These are phyloP conservation scores for Amylostereum areolatum DNA, from an alignment of 1,284 basidiomycete species.

Conservation along the genomic window DNA sequence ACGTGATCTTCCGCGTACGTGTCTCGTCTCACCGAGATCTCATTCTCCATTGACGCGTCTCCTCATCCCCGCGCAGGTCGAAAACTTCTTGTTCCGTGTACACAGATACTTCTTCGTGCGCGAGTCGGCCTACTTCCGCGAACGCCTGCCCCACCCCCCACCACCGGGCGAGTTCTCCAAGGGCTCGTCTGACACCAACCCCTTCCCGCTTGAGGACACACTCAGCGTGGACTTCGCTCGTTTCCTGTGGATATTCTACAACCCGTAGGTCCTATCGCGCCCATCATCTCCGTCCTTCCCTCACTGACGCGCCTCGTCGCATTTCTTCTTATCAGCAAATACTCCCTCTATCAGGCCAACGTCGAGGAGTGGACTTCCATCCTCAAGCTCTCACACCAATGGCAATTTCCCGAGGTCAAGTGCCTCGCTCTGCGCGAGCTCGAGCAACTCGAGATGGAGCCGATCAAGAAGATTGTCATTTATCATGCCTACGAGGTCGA, in stretches of 20 bases:
- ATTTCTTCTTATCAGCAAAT: constrained; percentile 45
- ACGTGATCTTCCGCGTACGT: constrained; percentile 39
- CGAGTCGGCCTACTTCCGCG: constrained; percentile 28
- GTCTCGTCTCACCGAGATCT: not conserved
- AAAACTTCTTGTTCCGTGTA: constrained; percentile 46
- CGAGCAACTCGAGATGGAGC: constrained; percentile 50
- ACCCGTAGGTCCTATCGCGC: constrained; percentile 34
- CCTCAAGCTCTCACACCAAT: constrained; percentile 50
- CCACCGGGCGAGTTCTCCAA: constrained; percentile 37
- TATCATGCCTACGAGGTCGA: constrained; percentile 52
- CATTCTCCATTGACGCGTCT: not conserved
- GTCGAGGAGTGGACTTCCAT: constrained; percentile 56
- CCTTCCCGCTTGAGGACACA: constrained; percentile 47
- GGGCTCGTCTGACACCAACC: constrained; percentile 40
- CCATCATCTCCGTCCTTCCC: too few relatives aligned
- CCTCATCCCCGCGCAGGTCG: constrained; percentile 9
- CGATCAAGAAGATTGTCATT: constrained; percentile 55
- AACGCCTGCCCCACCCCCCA: constrained; percentile 34
- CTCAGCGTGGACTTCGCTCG: constrained; percentile 44
- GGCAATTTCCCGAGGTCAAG: constrained; percentile 58
- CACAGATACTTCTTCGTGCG: constrained; percentile 63
- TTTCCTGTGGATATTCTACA: constrained; percentile 69
- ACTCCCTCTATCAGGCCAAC: constrained; percentile 49
- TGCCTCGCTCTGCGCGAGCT: constrained; percentile 55
- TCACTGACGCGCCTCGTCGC: too few relatives aligned